Base-by-base conservation (phyloP, 768 basidiomycete species). In the Cystofilobasidium capitatum region DNA sequence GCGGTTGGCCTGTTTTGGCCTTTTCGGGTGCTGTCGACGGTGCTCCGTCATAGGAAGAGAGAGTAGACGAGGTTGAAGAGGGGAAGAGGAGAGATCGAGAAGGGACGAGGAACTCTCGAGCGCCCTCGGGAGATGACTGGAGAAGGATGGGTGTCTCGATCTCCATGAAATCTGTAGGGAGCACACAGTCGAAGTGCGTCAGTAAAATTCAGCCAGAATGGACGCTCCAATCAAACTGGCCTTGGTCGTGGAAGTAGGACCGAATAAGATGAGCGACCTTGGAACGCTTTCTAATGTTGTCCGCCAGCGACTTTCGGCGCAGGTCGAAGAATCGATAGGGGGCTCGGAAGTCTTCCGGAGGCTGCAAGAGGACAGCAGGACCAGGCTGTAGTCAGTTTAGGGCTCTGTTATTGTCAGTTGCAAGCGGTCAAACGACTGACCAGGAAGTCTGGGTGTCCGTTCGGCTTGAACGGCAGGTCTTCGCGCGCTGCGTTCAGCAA, bases 131-230 rank as follows among this genome's bases (percentile, higher is more conserved):
- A 2, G 91, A 88, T 10, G 92, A 94, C 75, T 88, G 86, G 35
- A 97, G 82, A 26, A 97, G 82, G 63, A 91, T 81, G 33, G 93
- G 93, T 0, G 93, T 97, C 77, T 97, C 93, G 37, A 97, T 88
- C 76, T 96, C 93, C 63, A 85, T 81, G 77, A 97, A 97, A 73
- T 83, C 93, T 96, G 64, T 72, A 64, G 67, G 55, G 58, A 64
- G 71, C 66, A 65, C 64, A 55, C 69, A n/a, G n/a, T n/a, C n/a
- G n/a, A n/a, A n/a, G n/a, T n/a, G n/a, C n/a, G n/a, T n/a, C n/a
- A n/a, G n/a, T n/a, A n/a, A n/a, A n/a, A n/a, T n/a, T n/a, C n/a
- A n/a, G n/a, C n/a, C n/a, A n/a, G n/a, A n/a, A n/a, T n/a, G n/a
- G n/a, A n/a, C n/a, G n/a, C n/a, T n/a, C n/a, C n/a, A n/a, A n/a